These are phyloP conservation scores for Lachnellula hyalina DNA, from an alignment of 2,329 filamentous ascomycete genomes.

Conservation along the genomic window DNA sequence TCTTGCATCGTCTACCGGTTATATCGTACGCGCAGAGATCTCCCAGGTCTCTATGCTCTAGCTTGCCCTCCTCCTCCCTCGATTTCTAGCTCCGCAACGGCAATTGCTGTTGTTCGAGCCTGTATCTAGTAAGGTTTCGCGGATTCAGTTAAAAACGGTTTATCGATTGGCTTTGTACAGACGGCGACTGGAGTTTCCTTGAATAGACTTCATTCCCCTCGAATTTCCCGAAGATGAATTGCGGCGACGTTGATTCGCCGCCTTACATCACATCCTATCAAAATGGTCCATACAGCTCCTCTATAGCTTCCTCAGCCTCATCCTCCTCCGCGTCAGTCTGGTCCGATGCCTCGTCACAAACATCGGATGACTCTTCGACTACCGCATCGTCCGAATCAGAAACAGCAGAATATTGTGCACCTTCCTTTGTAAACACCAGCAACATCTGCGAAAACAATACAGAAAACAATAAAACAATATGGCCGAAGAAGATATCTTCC, in stretches of 20 bases:
- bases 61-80: conserved; percentile 36
- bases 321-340: conserved; percentile 74
- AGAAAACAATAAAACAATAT: conserved; percentile 28
- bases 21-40: conserved; percentile 49
- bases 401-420: conserved; percentile 40
- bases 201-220: conserved; percentile 22
- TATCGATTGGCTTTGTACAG: conserved; percentile 46
- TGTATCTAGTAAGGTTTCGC: conserved; percentile 37
- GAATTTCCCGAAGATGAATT: conserved; percentile 51
- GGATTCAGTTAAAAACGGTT: conserved; percentile 36
- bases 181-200: conserved; percentile 50
- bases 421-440: conserved; percentile 30
- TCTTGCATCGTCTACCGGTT: conserved; percentile 56
- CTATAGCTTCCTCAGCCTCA: conserved; percentile 69
- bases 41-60: conserved; percentile 35
- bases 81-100: conserved; percentile 38
- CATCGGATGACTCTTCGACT: conserved; percentile 62
- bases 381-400: conserved; percentile 51
- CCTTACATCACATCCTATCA: conserved; percentile 43
- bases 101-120: conserved; percentile 33
- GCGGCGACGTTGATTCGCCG: conserved; percentile 48
- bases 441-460: conserved; percentile 31
- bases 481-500: conserved; percentile 33
- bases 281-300: conserved; percentile 61
- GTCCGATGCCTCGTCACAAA: conserved; percentile 66